Evolutionary conservation across 305 asterid genomes (phyloP), one percentile per base, ranked within the genome.

Genomic region (Fraxinus ornus): DNA sequence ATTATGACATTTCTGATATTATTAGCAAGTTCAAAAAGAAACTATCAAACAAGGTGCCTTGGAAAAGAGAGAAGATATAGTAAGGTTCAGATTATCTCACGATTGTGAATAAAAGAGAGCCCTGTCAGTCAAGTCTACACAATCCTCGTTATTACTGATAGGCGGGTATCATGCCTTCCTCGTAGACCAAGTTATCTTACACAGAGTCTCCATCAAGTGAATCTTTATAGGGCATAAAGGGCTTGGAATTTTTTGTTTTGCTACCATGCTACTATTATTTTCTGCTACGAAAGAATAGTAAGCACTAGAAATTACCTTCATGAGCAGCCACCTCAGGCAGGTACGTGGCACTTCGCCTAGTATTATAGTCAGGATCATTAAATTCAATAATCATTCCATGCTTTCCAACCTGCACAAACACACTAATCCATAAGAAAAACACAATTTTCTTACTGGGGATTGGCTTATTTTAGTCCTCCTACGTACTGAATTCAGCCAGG

Each of bases 321-420:
- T 96, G 98, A 82, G 98, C 94, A 77, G 98, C 98, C 78, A 96
- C 92, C 89, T 96, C 99, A 55, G 99, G 98, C 88, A 96, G 93
- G 91, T 96, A 96, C 32, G 99, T 96, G 83, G 98, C 99, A 73
- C 92, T 94, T 85, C 97, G 93, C 89, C 86, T 81, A 21, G 89
- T 85, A 78, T 88, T 88, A 81, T 91, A 86, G 82, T 86, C 88
- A 76, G 97, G 95, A 81, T 94, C 99, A 35, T 91, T 90, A 83
- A 96, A 96, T 88, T 96, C 99, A 84, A 96, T 94, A 80, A 94
- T 94, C 83, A 96, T 92, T 37, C 99, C 99, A 83, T 95, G 98
- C 88, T 85, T 93, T 81, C 99, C 98, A 21, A 95, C 91, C 99
- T 95, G 90, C 85, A 87, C 9, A 55, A 22, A 47, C n/a, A 79